These are phyloP conservation scores for Cladochytrium tenue DNA, from an alignment of 371 early-diverging fungal genomes.

Conservation along the genomic window DNA sequence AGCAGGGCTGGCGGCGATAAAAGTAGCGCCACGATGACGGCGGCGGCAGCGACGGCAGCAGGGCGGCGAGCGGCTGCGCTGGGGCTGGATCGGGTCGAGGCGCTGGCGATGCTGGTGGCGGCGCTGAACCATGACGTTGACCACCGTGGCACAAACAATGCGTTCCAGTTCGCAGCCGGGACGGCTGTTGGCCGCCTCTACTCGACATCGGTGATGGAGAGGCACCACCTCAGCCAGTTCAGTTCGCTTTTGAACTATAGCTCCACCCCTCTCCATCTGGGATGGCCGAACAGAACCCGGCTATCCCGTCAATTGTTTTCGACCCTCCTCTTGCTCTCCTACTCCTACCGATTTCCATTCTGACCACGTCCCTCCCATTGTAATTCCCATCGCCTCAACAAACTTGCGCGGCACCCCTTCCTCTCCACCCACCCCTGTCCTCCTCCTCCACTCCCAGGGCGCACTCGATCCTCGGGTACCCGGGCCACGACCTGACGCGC, in stretches of 20 bases:
- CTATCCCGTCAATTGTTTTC: no score
- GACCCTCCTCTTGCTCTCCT: no score
- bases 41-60: no score
- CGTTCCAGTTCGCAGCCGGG: slow-evolving; percentile 34
- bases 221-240: slow-evolving; percentile 42
- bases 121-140: slow-evolving; percentile 44
- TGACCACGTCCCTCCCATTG: no score
- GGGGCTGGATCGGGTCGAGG: slow-evolving; percentile 21
- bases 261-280: background rate
- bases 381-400: background rate
- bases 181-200: slow-evolving; percentile 35
- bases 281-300: no score
- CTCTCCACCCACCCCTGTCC: background rate
- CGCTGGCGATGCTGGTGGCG: slow-evolving; percentile 37
- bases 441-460: slow-evolving; percentile 1
- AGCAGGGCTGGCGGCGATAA: no score
- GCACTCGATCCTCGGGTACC: slow-evolving; percentile 28
- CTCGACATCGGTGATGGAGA: slow-evolving; percentile 37
- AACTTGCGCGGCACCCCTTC: background rate
- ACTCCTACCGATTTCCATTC: no score
- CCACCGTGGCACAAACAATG: slow-evolving; percentile 44
- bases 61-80: no score
- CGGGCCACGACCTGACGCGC: slow-evolving; percentile 31
- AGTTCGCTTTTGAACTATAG: background rate
- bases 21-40: no score